Evolutionary conservation across 768 basidiomycete species (phyloP).

Genomic region (Hericium coralloides): DNA sequence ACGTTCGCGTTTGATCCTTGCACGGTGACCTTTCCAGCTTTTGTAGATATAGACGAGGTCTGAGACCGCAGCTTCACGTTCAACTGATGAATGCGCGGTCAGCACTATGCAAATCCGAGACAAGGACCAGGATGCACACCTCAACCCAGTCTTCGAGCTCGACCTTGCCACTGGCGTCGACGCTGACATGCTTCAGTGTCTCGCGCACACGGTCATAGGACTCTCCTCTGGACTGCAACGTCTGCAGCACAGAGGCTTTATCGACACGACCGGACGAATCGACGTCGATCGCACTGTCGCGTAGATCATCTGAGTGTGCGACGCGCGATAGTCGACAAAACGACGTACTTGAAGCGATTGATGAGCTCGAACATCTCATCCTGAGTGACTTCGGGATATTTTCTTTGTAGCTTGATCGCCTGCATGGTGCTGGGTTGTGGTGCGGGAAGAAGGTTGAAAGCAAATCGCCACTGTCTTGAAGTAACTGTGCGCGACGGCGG

Average conservation of each 20-base stretch:
- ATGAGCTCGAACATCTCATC: conserved; percentile 95
- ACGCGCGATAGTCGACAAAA: not conserved
- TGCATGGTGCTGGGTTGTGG: conserved; percentile 42
- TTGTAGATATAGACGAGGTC: conserved; percentile 36
- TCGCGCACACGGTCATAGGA: conserved; percentile 87
- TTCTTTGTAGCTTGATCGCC: conserved; percentile 80
- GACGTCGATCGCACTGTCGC: conserved; percentile 56
- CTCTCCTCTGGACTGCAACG: conserved; percentile 71
- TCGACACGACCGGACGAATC: conserved; percentile 78
- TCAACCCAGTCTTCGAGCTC: conserved; percentile 99
- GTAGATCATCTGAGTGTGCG: not conserved
- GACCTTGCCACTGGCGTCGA: conserved; percentile 92
- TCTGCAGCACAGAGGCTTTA: conserved; percentile 73
- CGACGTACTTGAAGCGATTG: conserved; percentile 88
- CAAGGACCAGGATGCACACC: conserved; percentile 33
- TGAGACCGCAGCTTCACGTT: conserved; percentile 68
- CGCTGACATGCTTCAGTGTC: conserved; percentile 87
- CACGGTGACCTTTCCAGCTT: conserved; percentile 86
- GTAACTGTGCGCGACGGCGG: not conserved
- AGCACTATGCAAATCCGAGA: not conserved
- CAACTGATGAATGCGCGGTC: conserved; percentile 36
- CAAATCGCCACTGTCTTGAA: not conserved
- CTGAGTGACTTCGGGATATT: conserved; percentile 82
- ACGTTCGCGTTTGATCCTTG: conserved; percentile 93
- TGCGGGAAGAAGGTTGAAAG: not conserved